A percentile compares a stretch with the other conserved stretches of the same genome.
Conservation (phyloP, 2,329 filamentous ascomycete genomes). For the Calonectria pauciramosa region DNA sequence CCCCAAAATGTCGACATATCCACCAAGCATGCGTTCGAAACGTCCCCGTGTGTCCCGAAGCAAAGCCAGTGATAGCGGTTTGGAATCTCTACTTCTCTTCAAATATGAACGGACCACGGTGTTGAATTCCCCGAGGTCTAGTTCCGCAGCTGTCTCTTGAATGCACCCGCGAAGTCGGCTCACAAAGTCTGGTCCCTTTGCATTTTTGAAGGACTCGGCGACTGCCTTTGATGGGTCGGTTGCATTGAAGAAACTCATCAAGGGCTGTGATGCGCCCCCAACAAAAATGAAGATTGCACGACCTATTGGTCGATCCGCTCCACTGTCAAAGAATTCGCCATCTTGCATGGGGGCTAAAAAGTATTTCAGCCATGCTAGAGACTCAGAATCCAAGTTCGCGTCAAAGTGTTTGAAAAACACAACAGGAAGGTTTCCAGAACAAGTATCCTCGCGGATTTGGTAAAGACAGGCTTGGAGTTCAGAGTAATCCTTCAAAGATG, state of each 20-base stretch:
- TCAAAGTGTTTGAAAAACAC: not conserved
- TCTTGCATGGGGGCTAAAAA: not conserved
- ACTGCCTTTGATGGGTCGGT: not conserved
- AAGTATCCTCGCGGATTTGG: not conserved
- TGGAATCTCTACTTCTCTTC: not conserved
- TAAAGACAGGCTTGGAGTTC: not conserved
- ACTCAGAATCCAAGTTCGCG: not conserved
- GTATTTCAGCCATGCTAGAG: not conserved
- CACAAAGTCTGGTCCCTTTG: not conserved
- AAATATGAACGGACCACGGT: not conserved
- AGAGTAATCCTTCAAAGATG: not conserved
- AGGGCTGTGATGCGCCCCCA: not conserved
- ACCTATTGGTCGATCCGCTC: not conserved
- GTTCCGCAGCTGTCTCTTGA: too few relatives aligned
- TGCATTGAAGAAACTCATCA: not conserved
- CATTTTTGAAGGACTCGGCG: not conserved
- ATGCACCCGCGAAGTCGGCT: not conserved
- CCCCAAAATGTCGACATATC: not conserved
- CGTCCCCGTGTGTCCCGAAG: not conserved
- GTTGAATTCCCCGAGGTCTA: not conserved
- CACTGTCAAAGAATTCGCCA: not conserved
- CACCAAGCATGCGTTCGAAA: not conserved
- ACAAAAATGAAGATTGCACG: not conserved
- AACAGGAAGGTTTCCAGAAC: not conserved
- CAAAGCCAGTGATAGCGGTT: not conserved